These are phyloP conservation scores for Beauveria rudraprayagi DNA, from an alignment of 2,329 filamentous ascomycete genomes.

Conservation along the genomic window DNA sequence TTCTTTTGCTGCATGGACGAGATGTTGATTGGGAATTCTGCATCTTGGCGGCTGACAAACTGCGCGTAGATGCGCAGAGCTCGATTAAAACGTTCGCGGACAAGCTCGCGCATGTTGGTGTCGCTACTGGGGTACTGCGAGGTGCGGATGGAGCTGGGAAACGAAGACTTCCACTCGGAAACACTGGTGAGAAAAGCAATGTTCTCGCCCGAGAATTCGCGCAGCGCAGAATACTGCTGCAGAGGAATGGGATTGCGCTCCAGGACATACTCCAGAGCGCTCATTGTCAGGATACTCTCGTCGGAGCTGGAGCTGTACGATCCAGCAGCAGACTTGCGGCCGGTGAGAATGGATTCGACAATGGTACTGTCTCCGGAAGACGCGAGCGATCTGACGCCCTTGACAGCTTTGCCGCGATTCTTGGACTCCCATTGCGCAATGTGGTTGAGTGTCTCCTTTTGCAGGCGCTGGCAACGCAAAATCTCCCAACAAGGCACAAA, in stretches of 20 bases:
- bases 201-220: slow-evolving; percentile 65
- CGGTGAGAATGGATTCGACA: slow-evolving; percentile 20
- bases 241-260: slow-evolving; percentile 51
- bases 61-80: slow-evolving; percentile 54
- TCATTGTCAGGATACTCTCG: slow-evolving; percentile 48
- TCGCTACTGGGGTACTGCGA: slow-evolving; percentile 8
- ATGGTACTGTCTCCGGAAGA: slow-evolving; percentile 16
- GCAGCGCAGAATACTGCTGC: slow-evolving; percentile 54
- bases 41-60: slow-evolving; percentile 50
- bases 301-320: slow-evolving; percentile 15
- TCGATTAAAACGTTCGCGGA: slow-evolving; percentile 43
- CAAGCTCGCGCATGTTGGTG: slow-evolving; percentile 19
- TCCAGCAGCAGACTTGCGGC: slow-evolving; percentile 27
- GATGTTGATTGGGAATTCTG: slow-evolving; percentile 59
- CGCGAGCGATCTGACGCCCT: slow-evolving; percentile 14
- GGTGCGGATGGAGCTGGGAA: slow-evolving; percentile 18
- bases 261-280: slow-evolving; percentile 54
- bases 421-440: slow-evolving; percentile 37
- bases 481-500: slow-evolving; percentile 55
- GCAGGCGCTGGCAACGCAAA: slow-evolving; percentile 31
- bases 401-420: slow-evolving; percentile 19
- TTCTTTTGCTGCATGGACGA: slow-evolving; percentile 42
- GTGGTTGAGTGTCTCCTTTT: slow-evolving; percentile 34
- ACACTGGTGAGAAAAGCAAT: slow-evolving; percentile 58
- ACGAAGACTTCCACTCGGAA: slow-evolving; percentile 43